These are phyloP conservation scores for Phoma sp. DNA, from an alignment of 2,329 filamentous ascomycete species.

Conservation along the genomic window DNA sequence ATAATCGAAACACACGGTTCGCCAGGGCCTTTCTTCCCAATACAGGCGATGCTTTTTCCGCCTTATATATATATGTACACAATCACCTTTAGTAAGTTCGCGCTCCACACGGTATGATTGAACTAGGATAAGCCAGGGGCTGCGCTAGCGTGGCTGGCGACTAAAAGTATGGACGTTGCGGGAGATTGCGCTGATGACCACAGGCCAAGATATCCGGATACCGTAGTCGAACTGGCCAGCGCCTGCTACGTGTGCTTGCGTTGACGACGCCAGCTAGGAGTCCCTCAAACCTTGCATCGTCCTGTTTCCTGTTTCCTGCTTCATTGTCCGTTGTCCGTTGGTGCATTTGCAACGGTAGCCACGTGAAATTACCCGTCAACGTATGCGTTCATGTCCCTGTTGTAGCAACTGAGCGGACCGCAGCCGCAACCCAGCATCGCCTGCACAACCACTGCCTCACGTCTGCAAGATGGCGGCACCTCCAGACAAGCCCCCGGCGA, in stretches of 20 bases:
- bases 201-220: not conserved
- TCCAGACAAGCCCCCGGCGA: conserved; percentile 4
- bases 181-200: conserved; percentile 21
- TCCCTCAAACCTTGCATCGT: not conserved
- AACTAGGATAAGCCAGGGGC: conserved; percentile 20
- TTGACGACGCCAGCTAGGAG: conserved; percentile 12
- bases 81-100: too few relatives aligned
- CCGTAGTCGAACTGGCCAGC: conserved; percentile 15
- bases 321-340: not conserved
- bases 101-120: too few relatives aligned
- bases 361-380: not conserved
- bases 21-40: too few relatives aligned
- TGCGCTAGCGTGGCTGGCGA: conserved; percentile 7
- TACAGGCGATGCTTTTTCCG: too few relatives aligned
- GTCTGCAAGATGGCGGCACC: conserved; percentile 5
- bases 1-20: too few relatives aligned
- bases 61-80: too few relatives aligned
- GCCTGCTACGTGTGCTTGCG: conserved; percentile 14
- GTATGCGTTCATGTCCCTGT: conserved; percentile 14
- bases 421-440: conserved; percentile 11
- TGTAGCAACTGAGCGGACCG: not conserved
- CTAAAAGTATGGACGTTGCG: conserved; percentile 13
- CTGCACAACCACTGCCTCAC: conserved; percentile 1
- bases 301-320: not conserved
- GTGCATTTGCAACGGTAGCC: not conserved